Evolutionary conservation across 441 rosid genomes (phyloP), one percentile per base, ranked within the genome.

Genomic region (Pelargonium hybrid): DNA sequence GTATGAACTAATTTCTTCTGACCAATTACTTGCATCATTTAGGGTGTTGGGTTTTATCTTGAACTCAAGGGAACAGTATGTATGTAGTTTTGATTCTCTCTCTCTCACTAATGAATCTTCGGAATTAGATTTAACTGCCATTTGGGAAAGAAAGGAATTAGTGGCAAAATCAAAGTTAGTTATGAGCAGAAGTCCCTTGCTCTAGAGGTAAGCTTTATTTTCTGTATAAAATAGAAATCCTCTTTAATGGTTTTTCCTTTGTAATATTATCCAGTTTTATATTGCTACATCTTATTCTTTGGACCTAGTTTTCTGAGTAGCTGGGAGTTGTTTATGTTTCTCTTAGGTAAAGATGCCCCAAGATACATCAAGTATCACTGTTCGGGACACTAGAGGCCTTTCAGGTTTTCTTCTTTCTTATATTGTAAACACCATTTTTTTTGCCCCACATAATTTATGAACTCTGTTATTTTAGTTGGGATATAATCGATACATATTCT

Each of bases 281-380:
- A 37, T 8, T 10, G 17, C 41, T 37, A 14, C 17, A 41, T 43
- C 69, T 15, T 21, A 66, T 20, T 66, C 23, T 39, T 39, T 18
- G 9, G 14, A 37, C 45, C 52, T 66, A 45, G 17, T 39, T 62
- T 23, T 62, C 25, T 11, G 66, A 29, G 25, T 62, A 26, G 39
- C 6, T 23, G 31, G 31, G 15, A 18, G 25, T 62, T 62, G 37
- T 11, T 10, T n/a, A 41, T 59, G 26, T 59, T 69, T 71, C 67
- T 65, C 48, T 84, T 73, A 94, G 99, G 96, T 94, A 66, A 90
- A 86, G 81, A 94, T 92, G 97, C 99, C 99, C 68, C 99, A 94
- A 81, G 98, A 94, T 84, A 89, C 96, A 67, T 88, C 98, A 67
- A 84, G 83, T 78, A 80, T 77, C 76, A 64, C 74, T 8, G 92